Evolutionary conservation across 768 basidiomycete species (phyloP), one percentile per base, ranked within the genome.

Genomic region (Termitomyces sp.): DNA sequence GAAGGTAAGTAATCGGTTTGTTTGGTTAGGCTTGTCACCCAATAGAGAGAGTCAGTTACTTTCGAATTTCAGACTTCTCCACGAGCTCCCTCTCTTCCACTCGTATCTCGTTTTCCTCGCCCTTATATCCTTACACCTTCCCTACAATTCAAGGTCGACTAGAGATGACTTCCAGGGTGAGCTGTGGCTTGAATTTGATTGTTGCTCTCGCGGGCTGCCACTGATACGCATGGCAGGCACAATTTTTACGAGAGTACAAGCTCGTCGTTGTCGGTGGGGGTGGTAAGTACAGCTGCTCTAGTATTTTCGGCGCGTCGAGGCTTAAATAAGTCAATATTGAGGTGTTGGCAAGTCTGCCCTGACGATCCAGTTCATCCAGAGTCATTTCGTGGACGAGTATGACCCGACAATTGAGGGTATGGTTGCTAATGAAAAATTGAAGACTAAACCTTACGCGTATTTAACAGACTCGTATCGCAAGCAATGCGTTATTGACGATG

Each of bases 301-400:
- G 47, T 51, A 25, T 12, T 14, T 17, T 17, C 40, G 34, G 11
- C 46, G 37, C 42, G 38, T 25, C 34, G 49, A 23, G 44, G 48
- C 46, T 55, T 49, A 47, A 49, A 51, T 35, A 17, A 9, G 9
- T 35, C 58, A 25, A 29, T 46, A n/a, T 31, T 6, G 43, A 82
- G 81, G 81, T 73, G 75, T 76, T 55, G 74, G 77, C 59, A 78
- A 98, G 81, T 95, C 92, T 51, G 94, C 93, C 25, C 73, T 97
- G 74, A 98, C 96, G 50, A 97, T 98, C 66, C 96, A 98, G 71
- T 98, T 98, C 79, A 97, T 98, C 64, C 96, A 98, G 69, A 90
- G 88, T 63, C 89, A 92, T 69, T 94, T 94, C 67, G 92, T 95
- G 57, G 89, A 93, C 71, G 91, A 95, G 71, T 95, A 82, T 65